Evolutionary conservation across 441 rosid genomes (phyloP), one percentile per base, ranked within the genome.

Genomic region (Geranium incanum): DNA sequence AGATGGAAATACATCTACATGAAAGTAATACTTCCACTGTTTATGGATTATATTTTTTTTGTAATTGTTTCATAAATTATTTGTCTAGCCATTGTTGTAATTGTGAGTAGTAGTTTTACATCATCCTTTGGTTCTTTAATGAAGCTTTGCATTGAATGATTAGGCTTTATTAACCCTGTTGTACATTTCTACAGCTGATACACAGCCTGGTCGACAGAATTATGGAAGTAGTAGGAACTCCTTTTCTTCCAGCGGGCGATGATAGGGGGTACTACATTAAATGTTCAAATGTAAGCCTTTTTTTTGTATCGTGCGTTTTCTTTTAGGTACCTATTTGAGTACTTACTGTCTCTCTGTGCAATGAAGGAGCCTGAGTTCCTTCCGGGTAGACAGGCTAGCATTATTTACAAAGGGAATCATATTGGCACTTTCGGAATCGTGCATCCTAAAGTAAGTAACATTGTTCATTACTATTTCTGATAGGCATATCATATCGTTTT

Each of bases 141-240:
- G 64, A 59, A 59, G 3, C 64, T 18, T 57, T 16, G 28, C 33
- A 59, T 59, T 59, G 33, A 59, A 59, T 70, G 66, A 62, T 37
- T 13, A 60, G 33, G 33, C 33, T 1, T 28, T 28, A 68, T 48
- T 45, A 64, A 36, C 68, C 5, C 67, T 38, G 57, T 2, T 7
- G 1, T 63, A 64, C 0, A 68, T 78, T n/a, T 77, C 67, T 83
- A 81, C 88, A 95, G 98, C 76, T 86, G 73, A 93, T 95, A 69
- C 99, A 95, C 80, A 84, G 96, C 73, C 87, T 95, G 68, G 88
- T 91, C 16, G 98, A 93, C 80, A 84, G 95, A 81, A 75, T 95
- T 38, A 91, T 93, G 97, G 94, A 95, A 86, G 96, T 86, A 68
- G 79, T 89, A 82, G 97, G 84, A 39, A 76, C 86, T 60, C 86